Conservation (phyloP, 2,329 filamentous ascomycete genomes). For the Huntiella bhutanensis region DNA sequence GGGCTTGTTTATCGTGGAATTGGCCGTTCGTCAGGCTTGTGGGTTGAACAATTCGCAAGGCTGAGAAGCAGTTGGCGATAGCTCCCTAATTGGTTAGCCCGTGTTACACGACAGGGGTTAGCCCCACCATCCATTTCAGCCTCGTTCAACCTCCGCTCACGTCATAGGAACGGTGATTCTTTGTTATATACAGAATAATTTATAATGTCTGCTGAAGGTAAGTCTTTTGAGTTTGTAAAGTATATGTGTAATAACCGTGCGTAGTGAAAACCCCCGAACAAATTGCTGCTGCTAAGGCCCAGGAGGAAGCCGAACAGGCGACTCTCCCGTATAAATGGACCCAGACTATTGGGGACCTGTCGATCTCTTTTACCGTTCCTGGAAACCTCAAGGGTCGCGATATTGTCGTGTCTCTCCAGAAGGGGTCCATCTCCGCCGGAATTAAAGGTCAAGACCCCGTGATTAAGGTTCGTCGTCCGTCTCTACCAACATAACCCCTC, state of each 20-base stretch:
- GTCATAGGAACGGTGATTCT: not conserved
- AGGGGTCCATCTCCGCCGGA: conserved; percentile 55
- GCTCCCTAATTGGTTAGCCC: no score
- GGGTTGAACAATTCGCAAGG: no score
- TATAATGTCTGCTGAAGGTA: conserved; percentile 18
- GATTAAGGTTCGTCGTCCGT: conserved; percentile 39
- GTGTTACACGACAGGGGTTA: no score
- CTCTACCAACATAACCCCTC: not conserved
- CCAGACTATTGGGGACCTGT: conserved; percentile 77
- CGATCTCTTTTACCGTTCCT: conserved; percentile 60
- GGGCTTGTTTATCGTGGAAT: no score
- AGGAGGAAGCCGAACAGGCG: conserved; percentile 74
- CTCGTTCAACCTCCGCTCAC: conserved; percentile 13
- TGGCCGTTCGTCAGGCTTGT: no score
- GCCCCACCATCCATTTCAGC: conserved; percentile 13
- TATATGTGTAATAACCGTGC: not conserved
- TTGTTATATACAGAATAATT: not conserved
- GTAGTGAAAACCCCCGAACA: conserved; percentile 36
- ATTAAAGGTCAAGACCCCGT: conserved; percentile 79
- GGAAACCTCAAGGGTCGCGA: conserved; percentile 72
- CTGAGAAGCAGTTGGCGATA: no score
- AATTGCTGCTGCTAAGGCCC: conserved; percentile 40
- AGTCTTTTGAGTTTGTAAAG: not conserved
- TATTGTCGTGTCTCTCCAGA: conserved; percentile 65
- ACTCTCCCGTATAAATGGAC: conserved; percentile 93